Percentiles rank a stretch among this genome's conserved stretches.
Conservation (phyloP, 257 asterid genomes). For the Buddleja alternifolia region DNA sequence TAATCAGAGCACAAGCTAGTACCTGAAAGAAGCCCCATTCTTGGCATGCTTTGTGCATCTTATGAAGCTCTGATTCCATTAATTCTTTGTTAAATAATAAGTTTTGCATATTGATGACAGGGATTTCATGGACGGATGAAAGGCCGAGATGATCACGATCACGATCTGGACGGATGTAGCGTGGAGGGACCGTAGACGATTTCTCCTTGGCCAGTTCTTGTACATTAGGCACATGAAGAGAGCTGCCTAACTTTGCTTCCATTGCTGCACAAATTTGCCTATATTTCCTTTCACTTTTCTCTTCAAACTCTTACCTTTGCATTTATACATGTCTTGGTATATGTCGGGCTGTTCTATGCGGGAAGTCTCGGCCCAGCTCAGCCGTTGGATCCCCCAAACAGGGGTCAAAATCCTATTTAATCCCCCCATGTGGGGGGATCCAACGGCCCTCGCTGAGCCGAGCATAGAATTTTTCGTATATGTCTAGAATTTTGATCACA, state of each 20-base stretch:
- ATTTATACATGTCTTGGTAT: background rate
- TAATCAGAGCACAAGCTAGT: background rate
- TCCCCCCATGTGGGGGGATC: too few relatives aligned
- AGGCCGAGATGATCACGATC: slow-evolving; percentile 3
- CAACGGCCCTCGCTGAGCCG: too few relatives aligned
- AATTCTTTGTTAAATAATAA: slow-evolving; percentile 17
- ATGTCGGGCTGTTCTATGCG: too few relatives aligned
- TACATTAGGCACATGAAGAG: slow-evolving; percentile 55
- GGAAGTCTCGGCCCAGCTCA: too few relatives aligned
- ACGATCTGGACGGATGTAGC: slow-evolving; percentile 43
- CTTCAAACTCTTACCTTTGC: background rate
- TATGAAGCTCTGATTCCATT: slow-evolving; percentile 46
- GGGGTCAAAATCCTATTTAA: too few relatives aligned
- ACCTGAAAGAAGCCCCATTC: slow-evolving; percentile 77
- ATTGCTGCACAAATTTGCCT: background rate
- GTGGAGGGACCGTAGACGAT: slow-evolving; percentile 37
- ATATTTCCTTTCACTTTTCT: background rate
- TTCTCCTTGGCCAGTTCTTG: slow-evolving; percentile 56
- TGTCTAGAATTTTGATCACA: too few relatives aligned
- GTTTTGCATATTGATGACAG: slow-evolving; percentile 44
- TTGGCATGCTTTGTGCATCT: slow-evolving; percentile 47
- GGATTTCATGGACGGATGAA: slow-evolving; percentile 38
- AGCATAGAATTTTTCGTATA: too few relatives aligned
- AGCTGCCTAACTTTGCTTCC: slow-evolving; percentile 39
- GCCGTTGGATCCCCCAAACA: too few relatives aligned